These are phyloP conservation scores for Coemansia sp. DNA, from an alignment of 192 early-diverging fungal genomes.

Conservation along the genomic window DNA sequence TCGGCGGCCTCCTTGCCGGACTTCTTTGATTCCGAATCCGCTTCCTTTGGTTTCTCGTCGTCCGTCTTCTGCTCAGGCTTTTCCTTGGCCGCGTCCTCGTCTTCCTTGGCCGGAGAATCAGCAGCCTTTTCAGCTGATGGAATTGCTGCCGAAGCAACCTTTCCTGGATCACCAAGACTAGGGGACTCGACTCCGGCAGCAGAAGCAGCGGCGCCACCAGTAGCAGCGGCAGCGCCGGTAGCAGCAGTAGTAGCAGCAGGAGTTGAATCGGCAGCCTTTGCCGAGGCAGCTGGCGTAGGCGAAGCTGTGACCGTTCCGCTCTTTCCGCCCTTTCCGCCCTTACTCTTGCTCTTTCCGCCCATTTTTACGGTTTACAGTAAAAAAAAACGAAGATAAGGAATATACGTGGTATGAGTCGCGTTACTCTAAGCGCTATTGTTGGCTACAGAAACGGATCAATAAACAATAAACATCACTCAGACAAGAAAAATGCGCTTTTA, in stretches of 20 bases:
- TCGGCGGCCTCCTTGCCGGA: constrained; percentile 7
- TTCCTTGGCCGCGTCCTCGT: constrained; percentile 9
- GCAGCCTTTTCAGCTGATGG: constrained; percentile 18
- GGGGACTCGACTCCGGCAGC: constrained; percentile 7
- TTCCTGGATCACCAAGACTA: constrained; percentile 18
- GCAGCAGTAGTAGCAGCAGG: constrained; percentile 8
- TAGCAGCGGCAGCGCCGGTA: constrained; percentile 2
- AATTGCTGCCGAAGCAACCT: constrained; percentile 17
- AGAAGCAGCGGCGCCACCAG: not conserved
- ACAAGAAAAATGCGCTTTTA: not conserved
- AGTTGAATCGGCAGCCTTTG: constrained; percentile 13
- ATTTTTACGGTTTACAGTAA: constrained; percentile 10
- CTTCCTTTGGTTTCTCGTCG: constrained; percentile 13
- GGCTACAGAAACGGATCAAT: not conserved
- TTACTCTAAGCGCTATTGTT: not conserved
- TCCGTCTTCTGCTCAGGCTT: constrained; percentile 12
- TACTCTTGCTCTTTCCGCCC: constrained; percentile 32
- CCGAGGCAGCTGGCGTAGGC: constrained; percentile 4
- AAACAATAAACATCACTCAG: not conserved
- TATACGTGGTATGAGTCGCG: not conserved
- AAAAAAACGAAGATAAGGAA: not conserved
- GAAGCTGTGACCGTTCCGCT: not conserved
- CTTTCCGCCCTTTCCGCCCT: constrained; percentile 21
- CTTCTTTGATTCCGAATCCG: constrained; percentile 2
- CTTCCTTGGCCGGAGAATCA: constrained; percentile 12